Base-by-base conservation (phyloP, 2,329 filamentous ascomycete species). In the Diaporthe sp. region DNA sequence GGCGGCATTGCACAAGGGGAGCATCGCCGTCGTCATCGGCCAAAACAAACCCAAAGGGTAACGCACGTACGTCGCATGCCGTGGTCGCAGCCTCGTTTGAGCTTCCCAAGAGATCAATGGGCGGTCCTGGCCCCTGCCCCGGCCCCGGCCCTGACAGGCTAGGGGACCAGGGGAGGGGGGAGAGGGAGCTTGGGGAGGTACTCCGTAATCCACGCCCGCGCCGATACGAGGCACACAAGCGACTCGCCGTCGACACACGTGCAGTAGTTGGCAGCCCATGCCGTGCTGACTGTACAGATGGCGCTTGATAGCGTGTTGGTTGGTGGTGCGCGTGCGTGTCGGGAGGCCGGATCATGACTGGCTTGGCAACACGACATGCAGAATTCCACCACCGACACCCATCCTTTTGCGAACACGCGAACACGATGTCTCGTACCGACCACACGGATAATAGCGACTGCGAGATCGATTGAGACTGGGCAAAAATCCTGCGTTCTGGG, bases 161-260 rank as follows among this genome's bases (percentile, higher is more conserved):
- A 53, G 63, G 15, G 32, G 9, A 53, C 5, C 47, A 27, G 63
- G 63, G 63, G 63, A 12, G 3, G 25, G 17, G 22, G 63, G 13
- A 55, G n/a, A n/a, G n/a, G n/a, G n/a, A n/a, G n/a, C n/a, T n/a
- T n/a, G n/a, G n/a, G n/a, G n/a, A n/a, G n/a, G n/a, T n/a, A n/a
- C n/a, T n/a, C n/a, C n/a, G n/a, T 35, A 66, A 58, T 39, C 25
- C 51, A 55, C 44, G 19, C 53, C 25, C 12, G 47, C 32, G 35
- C 58, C 61, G 63, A 75, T 75, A 75, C 73, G 73, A 75, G 70
- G 47, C 70, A 75, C 73, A 75, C 70, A 59, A 27, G 55, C 56
- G 56, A 42, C 51, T 22, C 37, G 63, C 50, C n/a, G n/a, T 32
- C 50, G n/a, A 25, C n/a, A 51, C 47, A 51, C 53, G 25, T 70